Evolutionary conservation across 805 yeast species (phyloP).

Genomic region (Metschnikowia henanensis): DNA sequence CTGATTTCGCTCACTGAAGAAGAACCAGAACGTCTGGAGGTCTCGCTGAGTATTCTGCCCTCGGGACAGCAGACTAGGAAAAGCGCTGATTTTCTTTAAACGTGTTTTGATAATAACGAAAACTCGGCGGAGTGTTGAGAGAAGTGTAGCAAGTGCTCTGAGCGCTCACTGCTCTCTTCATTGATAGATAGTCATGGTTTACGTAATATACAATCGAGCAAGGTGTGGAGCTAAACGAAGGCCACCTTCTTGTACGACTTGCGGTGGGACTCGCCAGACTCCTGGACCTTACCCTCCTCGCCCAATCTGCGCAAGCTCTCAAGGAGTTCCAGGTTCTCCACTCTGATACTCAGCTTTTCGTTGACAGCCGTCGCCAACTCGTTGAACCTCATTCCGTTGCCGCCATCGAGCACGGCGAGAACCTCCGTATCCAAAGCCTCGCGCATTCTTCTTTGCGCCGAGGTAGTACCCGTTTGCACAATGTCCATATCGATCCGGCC

Average conservation of each 20-base stretch:
- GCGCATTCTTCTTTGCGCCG: constrained; percentile 76
- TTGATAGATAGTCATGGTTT: too few species aligned
- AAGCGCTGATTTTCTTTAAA: constrained; percentile 8
- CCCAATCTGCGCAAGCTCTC: constrained; percentile 67
- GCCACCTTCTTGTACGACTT: constrained; percentile 49
- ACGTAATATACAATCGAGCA: too few species aligned
- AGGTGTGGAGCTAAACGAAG: constrained; percentile 13
- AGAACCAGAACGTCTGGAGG: neutral
- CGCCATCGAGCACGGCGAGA: constrained; percentile 51
- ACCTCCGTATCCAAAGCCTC: constrained; percentile 71
- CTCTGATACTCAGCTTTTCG: constrained; percentile 61
- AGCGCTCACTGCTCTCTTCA: too few species aligned
- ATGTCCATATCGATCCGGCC: constrained; percentile 98
- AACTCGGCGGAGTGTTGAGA: too few species aligned
- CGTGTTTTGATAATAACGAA: neutral
- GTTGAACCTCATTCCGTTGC: constrained; percentile 52
- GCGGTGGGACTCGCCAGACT: constrained; percentile 71
- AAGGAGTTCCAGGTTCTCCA: constrained; percentile 70
- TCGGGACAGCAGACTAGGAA: neutral
- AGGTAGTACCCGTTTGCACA: constrained; percentile 93
- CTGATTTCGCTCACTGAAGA: neutral
- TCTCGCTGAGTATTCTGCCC: neutral
- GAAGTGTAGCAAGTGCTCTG: too few species aligned
- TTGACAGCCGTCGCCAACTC: constrained; percentile 62
- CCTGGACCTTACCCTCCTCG: constrained; percentile 67